Percentiles rank a stretch among this genome's conserved stretches.
Evolutionary conservation across 257 asterid species (phyloP).

Genomic region (Haberlea rhodopensis): DNA sequence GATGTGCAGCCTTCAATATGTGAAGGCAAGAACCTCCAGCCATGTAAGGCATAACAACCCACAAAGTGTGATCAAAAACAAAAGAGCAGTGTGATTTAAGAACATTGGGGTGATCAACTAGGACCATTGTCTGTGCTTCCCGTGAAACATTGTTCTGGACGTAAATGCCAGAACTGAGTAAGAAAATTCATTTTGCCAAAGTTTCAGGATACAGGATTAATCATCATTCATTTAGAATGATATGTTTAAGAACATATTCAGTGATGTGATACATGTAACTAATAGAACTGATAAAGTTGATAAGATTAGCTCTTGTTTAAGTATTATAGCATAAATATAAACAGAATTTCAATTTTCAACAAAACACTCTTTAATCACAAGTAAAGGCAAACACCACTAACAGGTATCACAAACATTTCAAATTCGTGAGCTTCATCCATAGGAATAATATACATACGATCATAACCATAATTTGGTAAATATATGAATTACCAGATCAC

Average conservation of each 20-base stretch:
- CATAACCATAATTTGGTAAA: background rate
- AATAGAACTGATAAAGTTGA: background rate
- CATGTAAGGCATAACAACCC: constrained; percentile 99
- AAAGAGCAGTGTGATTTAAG: constrained; percentile 94
- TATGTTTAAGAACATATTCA: background rate
- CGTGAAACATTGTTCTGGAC: constrained; percentile 80
- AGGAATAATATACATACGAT: background rate
- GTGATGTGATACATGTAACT: background rate
- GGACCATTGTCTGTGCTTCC: constrained; percentile 95
- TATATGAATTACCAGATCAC: constrained; percentile 44
- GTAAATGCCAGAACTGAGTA: constrained; percentile 30
- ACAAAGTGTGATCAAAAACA: constrained; percentile 79
- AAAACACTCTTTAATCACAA: no score
- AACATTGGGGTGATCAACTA: constrained; percentile 92
- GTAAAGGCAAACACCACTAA: background rate
- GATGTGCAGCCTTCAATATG: constrained; percentile 79
- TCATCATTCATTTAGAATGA: background rate
- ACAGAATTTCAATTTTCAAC: background rate
- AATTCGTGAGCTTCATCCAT: background rate
- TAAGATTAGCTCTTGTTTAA: background rate
- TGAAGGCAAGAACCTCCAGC: constrained; percentile 98
- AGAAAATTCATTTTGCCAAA: constrained; percentile 26
- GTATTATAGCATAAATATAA: background rate
- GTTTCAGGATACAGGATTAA: constrained; percentile 6
- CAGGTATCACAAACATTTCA: background rate